Conservation (phyloP, 495 filamentous ascomycete genomes). For the Rusavskia elegans region DNA sequence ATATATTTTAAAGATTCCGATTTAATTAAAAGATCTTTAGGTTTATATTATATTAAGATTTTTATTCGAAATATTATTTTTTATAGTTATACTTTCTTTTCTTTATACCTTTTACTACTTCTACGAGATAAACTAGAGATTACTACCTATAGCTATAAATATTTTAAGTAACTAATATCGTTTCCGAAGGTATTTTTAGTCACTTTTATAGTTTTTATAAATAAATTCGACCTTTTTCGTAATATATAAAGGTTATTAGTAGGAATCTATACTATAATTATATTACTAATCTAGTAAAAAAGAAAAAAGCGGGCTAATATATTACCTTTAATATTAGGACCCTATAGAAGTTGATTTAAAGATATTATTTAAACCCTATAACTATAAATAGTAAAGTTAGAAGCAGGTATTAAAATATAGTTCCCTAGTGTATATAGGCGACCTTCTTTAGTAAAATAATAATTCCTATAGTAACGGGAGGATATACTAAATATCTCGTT, state of each 20-base stretch:
- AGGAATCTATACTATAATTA: slow-evolving; percentile 2
- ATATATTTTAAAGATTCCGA: too few species aligned
- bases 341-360: not conserved
- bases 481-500: too few species aligned
- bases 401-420: not conserved
- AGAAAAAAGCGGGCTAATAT: not conserved
- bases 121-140: too few species aligned
- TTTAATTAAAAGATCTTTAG: too few species aligned
- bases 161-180: too few species aligned
- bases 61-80: too few species aligned
- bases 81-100: too few species aligned
- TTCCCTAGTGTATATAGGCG: not conserved
- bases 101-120: too few species aligned
- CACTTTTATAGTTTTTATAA: slow-evolving; percentile 3
- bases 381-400: not conserved
- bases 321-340: not conserved
- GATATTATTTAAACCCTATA: slow-evolving; percentile 1
- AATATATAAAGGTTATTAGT: slow-evolving; percentile 7
- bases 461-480: too few species aligned
- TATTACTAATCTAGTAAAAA: not conserved
- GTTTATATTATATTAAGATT: too few species aligned
- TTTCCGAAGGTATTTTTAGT: not conserved
- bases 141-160: too few species aligned
- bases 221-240: slow-evolving; percentile 1
- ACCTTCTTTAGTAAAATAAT: not conserved